Base-by-base conservation (phyloP, 139 green algal genomes). In the Chlamydomonas sp. region DNA sequence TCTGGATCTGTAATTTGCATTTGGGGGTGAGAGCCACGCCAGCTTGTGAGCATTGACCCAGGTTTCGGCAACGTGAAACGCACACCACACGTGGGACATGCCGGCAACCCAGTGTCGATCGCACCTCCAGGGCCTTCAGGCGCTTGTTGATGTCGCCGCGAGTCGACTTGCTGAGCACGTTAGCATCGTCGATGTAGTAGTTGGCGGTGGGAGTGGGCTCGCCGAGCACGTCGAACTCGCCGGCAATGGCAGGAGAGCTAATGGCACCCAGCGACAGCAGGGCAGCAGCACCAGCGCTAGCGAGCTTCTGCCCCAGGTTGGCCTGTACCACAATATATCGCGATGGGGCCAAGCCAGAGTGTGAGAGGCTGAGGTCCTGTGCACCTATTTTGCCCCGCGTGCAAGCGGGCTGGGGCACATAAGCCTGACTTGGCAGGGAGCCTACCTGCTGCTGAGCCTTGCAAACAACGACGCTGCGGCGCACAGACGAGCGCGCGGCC, bases 151-250 rank as follows among this genome's bases (percentile, higher is more conserved):
- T 49, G 15, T 91, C 92, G 60, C 93, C 94, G 31, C 91, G 90
- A 4, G 96, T 98, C 60, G 92, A 91, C 86, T 94, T 95, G 93
- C 94, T 97, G 2, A 99, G 90, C 62, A 97, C 94, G 18, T 88
- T 85, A 18, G 97, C 97, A 81, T 99, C 97, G 84, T 99, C 97
- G n/a, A 99, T 87, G 79, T 97, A 90, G 90, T 98, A 99, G n/a
- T 89, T 85, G 72, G 89, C 88, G 7, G 90, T 93, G 17, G 96
- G 97, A 0, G 75, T 93, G 3, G 91, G 86, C 88, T 96, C 96
- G 0, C 84, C 93, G 7, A 99, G 85, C n/a, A 99, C 86, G 84
- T 99, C 96, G 80, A 99, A 98, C 94, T 98, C 97, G 60, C 66
- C 79, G 61, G 90, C 90, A 14, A 91, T 81, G 57, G 87, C 90